Conservation (phyloP, 2,329 filamentous ascomycete species). For the Aureobasidium sp. region DNA sequence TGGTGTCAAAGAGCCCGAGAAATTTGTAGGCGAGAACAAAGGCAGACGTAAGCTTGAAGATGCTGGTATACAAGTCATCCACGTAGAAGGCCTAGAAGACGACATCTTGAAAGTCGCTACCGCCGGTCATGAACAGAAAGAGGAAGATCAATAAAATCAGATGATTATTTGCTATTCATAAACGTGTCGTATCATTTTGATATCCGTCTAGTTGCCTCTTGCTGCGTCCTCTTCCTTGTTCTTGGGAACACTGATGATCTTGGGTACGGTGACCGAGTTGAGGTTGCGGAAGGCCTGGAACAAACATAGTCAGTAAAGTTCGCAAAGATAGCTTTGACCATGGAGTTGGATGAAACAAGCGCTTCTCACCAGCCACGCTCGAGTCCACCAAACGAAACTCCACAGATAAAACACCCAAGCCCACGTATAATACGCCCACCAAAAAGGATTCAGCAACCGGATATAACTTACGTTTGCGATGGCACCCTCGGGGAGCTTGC, state of each 20-base stretch:
- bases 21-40: conserved; percentile 75
- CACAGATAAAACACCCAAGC: conserved; percentile 30
- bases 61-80: conserved; percentile 64
- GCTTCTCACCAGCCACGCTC: conserved; percentile 32
- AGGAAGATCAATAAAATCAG: background rate
- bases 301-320: conserved; percentile 21
- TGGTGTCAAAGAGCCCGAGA: conserved; percentile 81
- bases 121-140: conserved; percentile 55
- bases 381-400: conserved; percentile 32
- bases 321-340: background rate
- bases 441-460: conserved; percentile 27
- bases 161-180: background rate
- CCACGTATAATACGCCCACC: conserved; percentile 31
- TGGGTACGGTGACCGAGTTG: conserved; percentile 44
- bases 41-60: conserved; percentile 62
- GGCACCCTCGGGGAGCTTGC: conserved; percentile 40
- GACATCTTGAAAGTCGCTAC: conserved; percentile 77
- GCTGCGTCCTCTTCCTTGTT: conserved; percentile 43
- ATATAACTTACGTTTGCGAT: conserved; percentile 43
- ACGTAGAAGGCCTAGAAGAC: conserved; percentile 65
- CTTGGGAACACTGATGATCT: conserved; percentile 45
- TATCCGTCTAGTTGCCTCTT: conserved; percentile 31
- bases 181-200: background rate
- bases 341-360: background rate
- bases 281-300: conserved; percentile 43